Evolutionary conservation across 2,329 filamentous ascomycete species (phyloP).

Genomic region (Sporothrix variecibatus): DNA sequence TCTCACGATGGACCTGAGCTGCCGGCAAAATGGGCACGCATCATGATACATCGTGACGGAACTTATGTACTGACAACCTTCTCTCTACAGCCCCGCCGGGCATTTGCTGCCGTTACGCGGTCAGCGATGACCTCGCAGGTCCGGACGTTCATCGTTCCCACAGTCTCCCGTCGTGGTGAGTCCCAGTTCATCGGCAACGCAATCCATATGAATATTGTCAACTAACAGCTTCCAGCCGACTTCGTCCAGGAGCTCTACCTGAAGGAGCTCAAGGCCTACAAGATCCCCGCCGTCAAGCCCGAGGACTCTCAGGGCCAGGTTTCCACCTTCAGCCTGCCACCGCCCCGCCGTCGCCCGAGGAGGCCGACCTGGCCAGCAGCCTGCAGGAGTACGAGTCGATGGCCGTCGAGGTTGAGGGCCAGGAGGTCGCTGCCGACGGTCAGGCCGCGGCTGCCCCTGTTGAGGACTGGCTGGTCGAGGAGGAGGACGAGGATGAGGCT

Average conservation of each 20-base stretch:
- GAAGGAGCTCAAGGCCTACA: constrained; percentile 93
- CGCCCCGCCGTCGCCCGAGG: constrained; percentile 85
- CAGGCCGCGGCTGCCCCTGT: constrained; percentile 59
- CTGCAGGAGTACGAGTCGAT: constrained; percentile 93
- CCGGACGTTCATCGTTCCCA: constrained; percentile 58
- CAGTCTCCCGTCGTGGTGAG: constrained; percentile 64
- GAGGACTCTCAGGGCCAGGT: constrained; percentile 88
- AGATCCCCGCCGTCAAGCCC: constrained; percentile 79
- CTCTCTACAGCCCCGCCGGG: constrained; percentile 47
- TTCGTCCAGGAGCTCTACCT: constrained; percentile 98
- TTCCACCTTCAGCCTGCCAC: constrained; percentile 78
- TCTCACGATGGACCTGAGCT: neutral
- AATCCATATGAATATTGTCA: neutral
- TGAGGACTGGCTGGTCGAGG: constrained; percentile 81
- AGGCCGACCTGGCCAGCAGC: constrained; percentile 87
- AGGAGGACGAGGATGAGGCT: constrained; percentile 59
- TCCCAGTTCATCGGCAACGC: constrained; percentile 24
- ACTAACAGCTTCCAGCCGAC: constrained; percentile 66
- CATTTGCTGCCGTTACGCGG: constrained; percentile 46
- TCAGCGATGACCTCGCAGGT: constrained; percentile 43
- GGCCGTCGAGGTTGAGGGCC: constrained; percentile 91
- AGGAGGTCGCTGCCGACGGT: constrained; percentile 64
- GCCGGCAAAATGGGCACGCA: neutral
- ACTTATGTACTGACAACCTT: neutral
- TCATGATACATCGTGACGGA: neutral